Conservation (phyloP, 1,284 basidiomycete genomes). For the Takashimella koratensis region DNA sequence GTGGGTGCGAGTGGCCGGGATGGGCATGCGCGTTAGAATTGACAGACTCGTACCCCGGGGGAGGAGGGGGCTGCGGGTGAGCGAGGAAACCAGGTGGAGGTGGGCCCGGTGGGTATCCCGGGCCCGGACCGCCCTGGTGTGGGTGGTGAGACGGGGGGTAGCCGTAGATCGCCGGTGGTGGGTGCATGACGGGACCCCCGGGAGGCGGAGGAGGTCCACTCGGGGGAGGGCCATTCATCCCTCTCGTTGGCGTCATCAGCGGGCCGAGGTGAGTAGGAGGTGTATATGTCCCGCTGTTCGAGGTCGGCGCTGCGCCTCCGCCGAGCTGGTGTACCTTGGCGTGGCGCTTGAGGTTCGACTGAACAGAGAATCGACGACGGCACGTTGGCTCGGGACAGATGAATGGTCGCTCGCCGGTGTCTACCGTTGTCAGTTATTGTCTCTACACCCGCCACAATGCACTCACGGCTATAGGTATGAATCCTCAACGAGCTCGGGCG, state of each 20-base stretch:
- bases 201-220: not conserved
- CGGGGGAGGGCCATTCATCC: not conserved
- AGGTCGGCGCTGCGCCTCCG: constrained; percentile 9
- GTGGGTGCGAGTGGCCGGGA: not conserved
- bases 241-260: not conserved
- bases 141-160: not conserved
- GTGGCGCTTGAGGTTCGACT: constrained; percentile 47
- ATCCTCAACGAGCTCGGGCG: constrained; percentile 43
- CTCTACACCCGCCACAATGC: not conserved
- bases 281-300: not conserved
- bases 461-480: constrained; percentile 47
- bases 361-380: constrained; percentile 43
- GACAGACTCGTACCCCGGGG: not conserved
- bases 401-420: constrained; percentile 46
- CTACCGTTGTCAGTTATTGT: constrained; percentile 16
- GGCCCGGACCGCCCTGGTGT: not conserved
- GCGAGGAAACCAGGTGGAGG: not conserved
- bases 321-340: constrained; percentile 42
- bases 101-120: not conserved
- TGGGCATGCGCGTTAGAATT: not conserved
- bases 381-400: constrained; percentile 41
- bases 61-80: not conserved
- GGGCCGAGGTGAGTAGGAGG: not conserved
- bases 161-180: not conserved
- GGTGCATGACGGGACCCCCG: not conserved